phyloP scores from a whole-genome alignment of 108 stramenopile genomes.

The Cylindrotheca fusiformis region DNA sequence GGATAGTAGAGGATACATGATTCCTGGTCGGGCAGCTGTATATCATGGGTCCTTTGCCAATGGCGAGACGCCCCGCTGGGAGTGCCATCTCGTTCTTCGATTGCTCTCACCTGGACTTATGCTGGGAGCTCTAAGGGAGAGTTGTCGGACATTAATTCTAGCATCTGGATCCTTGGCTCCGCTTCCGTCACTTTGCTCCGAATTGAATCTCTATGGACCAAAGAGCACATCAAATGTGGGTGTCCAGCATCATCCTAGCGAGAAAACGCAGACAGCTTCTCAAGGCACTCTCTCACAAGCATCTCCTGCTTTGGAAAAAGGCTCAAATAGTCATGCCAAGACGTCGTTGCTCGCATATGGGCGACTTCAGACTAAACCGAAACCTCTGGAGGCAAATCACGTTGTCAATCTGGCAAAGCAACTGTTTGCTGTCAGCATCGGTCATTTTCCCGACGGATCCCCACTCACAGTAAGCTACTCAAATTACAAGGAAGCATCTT shows the following conservation, averaged over 20 bases:
- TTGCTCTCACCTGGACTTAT: constrained; percentile 62
- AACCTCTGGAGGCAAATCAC: constrained; percentile 77
- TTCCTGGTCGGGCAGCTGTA: constrained; percentile 20
- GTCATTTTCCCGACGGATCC: constrained; percentile 64
- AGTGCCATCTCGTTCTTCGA: constrained; percentile 51
- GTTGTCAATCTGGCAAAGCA: constrained; percentile 69
- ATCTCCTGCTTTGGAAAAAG: background rate
- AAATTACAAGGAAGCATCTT: constrained; percentile 46
- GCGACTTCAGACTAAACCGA: constrained; percentile 55
- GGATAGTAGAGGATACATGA: constrained; percentile 21
- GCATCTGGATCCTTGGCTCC: constrained; percentile 76
- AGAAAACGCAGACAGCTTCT: constrained; percentile 11
- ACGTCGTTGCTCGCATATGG: constrained; percentile 1
- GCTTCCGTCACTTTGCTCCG: constrained; percentile 65
- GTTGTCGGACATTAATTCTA: constrained; percentile 58
- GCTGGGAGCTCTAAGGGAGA: constrained; percentile 42
- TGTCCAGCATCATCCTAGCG: background rate
- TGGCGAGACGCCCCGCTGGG: constrained; percentile 60
- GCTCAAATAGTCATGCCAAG: background rate
- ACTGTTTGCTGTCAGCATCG: constrained; percentile 60
- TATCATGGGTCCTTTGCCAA: constrained; percentile 62
- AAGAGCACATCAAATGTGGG: background rate
- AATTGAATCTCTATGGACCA: constrained; percentile 46
- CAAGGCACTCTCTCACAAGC: background rate
- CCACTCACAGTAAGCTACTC: constrained; percentile 49